Evolutionary conservation across 2,329 filamentous ascomycete species (phyloP), one percentile per base, ranked within the genome.

Genomic region (Westerdykella aurantiaca): DNA sequence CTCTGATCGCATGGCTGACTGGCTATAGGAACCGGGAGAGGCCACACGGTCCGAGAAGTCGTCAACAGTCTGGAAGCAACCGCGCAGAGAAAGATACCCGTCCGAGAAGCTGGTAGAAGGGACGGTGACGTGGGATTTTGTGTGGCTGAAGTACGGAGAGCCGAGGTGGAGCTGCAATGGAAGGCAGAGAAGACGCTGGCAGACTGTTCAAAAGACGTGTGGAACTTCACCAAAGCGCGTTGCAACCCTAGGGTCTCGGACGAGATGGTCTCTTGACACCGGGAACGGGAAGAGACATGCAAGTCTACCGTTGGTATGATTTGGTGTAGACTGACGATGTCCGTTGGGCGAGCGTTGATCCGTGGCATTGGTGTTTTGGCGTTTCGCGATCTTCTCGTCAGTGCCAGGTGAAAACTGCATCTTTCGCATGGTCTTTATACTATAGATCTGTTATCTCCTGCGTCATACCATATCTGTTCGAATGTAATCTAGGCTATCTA

Each of bases 21-120:
- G 13, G 5, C 7, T 6, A 5, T 22, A 64, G 69, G 69, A 17
- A 71, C 69, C 18, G 69, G 69, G 17, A 55, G 53, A 43, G 69
- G 69, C 14, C 66, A 69, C 39, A 69, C 68, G 10, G 69, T 72
- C n/a, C 63, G 63, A 5, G 69, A 71, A 50, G 68, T 72, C 7
- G 62, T 71, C 10, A 49, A 57, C 6, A 66, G 66, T 37, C 56
- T 72, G 18, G 61, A 71, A 47, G 51, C 57, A 16, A 66, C 66
- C 10, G 64, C 68, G 5, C 52, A 56, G 31, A 50, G 58, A 29
- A 56, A 44, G 12, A 68, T 72, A 5, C 66, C 68, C 7, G 60
- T 60, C 12, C 50, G 58, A 12, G 64, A 66, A 46, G 63, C 61
- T 10, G 67, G 61, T n/a, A 53, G 68, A 25, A 55, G 69, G 42